phyloP scores from a whole-genome alignment of 2,329 filamentous ascomycete genomes.

The Aspergillus arachidicola region DNA sequence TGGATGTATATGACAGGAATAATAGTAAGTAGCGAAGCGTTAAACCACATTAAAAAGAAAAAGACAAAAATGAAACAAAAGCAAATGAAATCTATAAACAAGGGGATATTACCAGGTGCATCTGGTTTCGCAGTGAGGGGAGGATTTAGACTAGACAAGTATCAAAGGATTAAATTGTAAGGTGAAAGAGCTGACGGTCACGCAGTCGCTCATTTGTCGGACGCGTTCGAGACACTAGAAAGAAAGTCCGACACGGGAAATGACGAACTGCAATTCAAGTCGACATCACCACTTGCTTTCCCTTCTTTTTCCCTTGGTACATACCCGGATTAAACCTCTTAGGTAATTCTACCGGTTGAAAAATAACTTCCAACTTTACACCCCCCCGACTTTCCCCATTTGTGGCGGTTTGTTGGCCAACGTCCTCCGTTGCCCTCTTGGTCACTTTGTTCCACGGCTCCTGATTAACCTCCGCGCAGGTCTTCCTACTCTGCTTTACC shows the following conservation, averaged over 20 bases:
- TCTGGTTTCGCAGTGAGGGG: background rate
- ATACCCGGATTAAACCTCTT: background rate
- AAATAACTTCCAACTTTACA: background rate
- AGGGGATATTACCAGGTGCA: too few species aligned
- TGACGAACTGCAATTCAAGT: slow-evolving; percentile 2
- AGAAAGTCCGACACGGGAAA: slow-evolving; percentile 5
- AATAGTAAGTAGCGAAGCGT: too few species aligned
- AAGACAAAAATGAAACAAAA: background rate
- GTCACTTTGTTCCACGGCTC: slow-evolving; percentile 1
- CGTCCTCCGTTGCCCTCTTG: background rate
- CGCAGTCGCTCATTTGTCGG: slow-evolving; percentile 14
- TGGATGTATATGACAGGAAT: too few species aligned
- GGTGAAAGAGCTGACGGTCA: slow-evolving; percentile 12
- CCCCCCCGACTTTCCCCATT: background rate
- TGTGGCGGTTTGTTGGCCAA: slow-evolving; percentile 1
- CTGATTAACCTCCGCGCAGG: background rate
- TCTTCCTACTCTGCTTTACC: background rate
- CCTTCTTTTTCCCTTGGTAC: background rate
- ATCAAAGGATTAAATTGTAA: background rate
- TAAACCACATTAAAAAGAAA: background rate
- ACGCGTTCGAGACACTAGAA: background rate
- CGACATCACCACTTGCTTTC: background rate
- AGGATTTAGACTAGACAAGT: background rate
- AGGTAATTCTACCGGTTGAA: background rate
- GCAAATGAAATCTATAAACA: too few species aligned